A percentile compares a stretch with the other conserved stretches of the same genome.
Conservation (phyloP, 2,329 filamentous ascomycete species). For the Dactylellina leptospora region DNA sequence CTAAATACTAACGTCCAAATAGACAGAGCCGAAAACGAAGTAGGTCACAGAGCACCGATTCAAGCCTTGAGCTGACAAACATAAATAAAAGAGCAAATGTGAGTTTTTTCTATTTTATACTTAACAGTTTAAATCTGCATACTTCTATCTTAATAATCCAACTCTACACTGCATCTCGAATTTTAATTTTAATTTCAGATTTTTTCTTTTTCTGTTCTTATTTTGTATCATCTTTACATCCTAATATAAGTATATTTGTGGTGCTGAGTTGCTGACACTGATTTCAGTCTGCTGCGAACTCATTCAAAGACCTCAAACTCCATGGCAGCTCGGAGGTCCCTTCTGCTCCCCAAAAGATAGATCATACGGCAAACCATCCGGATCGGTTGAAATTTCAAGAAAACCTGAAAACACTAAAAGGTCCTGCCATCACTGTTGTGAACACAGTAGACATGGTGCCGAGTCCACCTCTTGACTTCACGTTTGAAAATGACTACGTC, state of each 20-base stretch:
- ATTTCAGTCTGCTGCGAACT: conserved; percentile 7
- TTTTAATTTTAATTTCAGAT: neutral
- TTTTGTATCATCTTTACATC: neutral
- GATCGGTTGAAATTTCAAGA: conserved; percentile 53
- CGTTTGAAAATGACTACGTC: conserved; percentile 72
- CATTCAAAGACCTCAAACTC: conserved; percentile 26
- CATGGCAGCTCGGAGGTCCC: neutral
- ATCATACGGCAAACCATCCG: conserved; percentile 45
- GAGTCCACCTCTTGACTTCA: conserved; percentile 70
- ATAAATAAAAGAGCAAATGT: conserved; percentile 27
- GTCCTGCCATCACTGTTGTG: conserved; percentile 68
- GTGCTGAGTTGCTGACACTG: neutral
- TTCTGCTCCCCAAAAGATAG: neutral
- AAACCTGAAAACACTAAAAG: conserved; percentile 54
- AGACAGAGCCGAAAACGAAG: conserved; percentile 30
- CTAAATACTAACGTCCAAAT: neutral
- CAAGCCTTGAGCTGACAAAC: conserved; percentile 3
- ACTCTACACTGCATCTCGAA: neutral
- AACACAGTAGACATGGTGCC: conserved; percentile 70
- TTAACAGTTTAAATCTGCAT: neutral
- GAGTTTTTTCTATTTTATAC: neutral
- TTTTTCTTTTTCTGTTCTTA: neutral
- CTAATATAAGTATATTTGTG: neutral
- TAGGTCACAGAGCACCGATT: conserved; percentile 32
- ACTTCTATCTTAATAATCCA: neutral